These are phyloP conservation scores for Echria macrotheca DNA, from an alignment of 495 filamentous ascomycete species.

Conservation along the genomic window DNA sequence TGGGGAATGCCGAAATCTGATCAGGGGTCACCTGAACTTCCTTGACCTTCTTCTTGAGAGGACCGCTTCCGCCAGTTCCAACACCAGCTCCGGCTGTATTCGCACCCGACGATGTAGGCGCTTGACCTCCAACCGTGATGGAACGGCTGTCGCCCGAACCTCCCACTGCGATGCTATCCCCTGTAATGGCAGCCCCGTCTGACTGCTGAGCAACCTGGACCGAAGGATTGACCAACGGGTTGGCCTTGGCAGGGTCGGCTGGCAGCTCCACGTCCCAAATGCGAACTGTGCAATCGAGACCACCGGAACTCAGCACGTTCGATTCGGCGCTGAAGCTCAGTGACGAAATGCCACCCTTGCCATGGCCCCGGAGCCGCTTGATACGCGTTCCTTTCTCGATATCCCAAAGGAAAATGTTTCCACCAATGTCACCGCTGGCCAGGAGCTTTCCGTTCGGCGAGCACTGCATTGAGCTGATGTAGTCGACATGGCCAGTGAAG, in stretches of 20 bases:
- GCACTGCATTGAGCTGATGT: slow-evolving; percentile 75
- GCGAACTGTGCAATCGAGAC: slow-evolving; percentile 87
- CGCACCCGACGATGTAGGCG: slow-evolving; percentile 20
- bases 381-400: slow-evolving; percentile 72
- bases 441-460: slow-evolving; percentile 81
- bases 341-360: slow-evolving; percentile 88
- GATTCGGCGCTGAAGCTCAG: slow-evolving; percentile 88
- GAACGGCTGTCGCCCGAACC: slow-evolving; percentile 29
- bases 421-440: slow-evolving; percentile 78
- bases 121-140: slow-evolving; percentile 32
- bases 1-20: slow-evolving; percentile 87
- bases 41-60: slow-evolving; percentile 78
- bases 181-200: slow-evolving; percentile 45
- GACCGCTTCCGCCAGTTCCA: slow-evolving; percentile 39
- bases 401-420: slow-evolving; percentile 90
- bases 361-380: slow-evolving; percentile 91
- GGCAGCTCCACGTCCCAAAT: slow-evolving; percentile 83
- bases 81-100: slow-evolving; percentile 28
- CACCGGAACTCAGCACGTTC: slow-evolving; percentile 78
- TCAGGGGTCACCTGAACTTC: slow-evolving; percentile 86
- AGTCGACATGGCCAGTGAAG: slow-evolving; percentile 85
- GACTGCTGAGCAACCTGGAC: slow-evolving; percentile 49
- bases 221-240: slow-evolving; percentile 34
- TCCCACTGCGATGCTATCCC: slow-evolving; percentile 46
- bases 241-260: slow-evolving; percentile 39